These are phyloP conservation scores for Metschnikowia chrysomelidarum DNA, from an alignment of 805 yeast species.

Conservation along the genomic window DNA sequence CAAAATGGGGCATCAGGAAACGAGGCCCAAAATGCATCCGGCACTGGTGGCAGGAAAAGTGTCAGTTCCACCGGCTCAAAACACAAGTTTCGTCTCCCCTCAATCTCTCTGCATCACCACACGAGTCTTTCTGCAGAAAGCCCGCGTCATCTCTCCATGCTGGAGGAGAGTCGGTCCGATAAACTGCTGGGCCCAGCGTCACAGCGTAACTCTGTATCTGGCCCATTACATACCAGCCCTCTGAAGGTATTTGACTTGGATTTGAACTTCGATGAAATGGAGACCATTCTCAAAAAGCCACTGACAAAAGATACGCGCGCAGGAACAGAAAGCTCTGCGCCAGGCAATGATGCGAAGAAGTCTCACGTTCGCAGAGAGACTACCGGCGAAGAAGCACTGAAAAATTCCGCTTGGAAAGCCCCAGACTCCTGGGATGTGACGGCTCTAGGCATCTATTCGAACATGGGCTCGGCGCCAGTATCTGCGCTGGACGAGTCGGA, in stretches of 20 bases:
- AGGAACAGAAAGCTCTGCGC: background rate
- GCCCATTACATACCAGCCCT: slow-evolving; percentile 13
- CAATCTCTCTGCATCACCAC: slow-evolving; percentile 32
- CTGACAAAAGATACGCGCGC: no score
- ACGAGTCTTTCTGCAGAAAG: slow-evolving; percentile 11
- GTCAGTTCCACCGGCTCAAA: slow-evolving; percentile 20
- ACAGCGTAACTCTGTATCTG: slow-evolving; percentile 15
- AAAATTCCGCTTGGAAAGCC: slow-evolving; percentile 37
- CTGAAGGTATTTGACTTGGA: slow-evolving; percentile 38
- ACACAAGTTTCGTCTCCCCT: slow-evolving; percentile 38
- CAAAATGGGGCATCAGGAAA: slow-evolving; percentile 1
- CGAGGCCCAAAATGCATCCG: background rate
- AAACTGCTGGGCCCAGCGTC: slow-evolving; percentile 14
- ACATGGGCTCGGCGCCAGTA: slow-evolving; percentile 9
- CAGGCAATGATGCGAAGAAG: background rate
- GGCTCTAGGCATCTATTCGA: slow-evolving; percentile 13
- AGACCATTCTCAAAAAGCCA: slow-evolving; percentile 44
- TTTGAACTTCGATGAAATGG: slow-evolving; percentile 49
- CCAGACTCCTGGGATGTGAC: slow-evolving; percentile 52
- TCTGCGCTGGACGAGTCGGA: slow-evolving; percentile 16
- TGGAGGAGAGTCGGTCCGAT: slow-evolving; percentile 16
- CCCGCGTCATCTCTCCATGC: slow-evolving; percentile 12
- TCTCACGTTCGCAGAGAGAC: slow-evolving; percentile 4
- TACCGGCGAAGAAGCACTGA: slow-evolving; percentile 12
- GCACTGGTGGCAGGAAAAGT: slow-evolving; percentile 8